Conservation (phyloP, 306 rosid species). For the Acacia crassicarpa region DNA sequence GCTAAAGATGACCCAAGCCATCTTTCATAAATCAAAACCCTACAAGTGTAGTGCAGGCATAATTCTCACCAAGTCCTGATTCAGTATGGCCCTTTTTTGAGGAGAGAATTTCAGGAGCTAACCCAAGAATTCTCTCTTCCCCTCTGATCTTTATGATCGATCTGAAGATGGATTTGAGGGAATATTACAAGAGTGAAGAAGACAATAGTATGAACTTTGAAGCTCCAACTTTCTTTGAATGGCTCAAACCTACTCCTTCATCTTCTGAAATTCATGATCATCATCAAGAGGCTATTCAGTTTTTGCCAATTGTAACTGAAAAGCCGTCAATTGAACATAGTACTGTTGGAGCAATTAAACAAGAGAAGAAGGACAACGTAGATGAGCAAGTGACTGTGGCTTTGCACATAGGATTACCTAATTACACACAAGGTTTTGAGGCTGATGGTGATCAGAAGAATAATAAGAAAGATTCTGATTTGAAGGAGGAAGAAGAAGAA, state of each 20-base stretch:
- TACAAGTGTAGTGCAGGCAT: neutral
- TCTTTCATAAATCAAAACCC: neutral
- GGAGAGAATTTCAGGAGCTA: neutral
- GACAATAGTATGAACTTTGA: neutral
- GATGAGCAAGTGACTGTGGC: constrained; percentile 8
- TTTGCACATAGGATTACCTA: constrained; percentile 11
- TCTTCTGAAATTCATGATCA: neutral
- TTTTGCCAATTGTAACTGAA: neutral
- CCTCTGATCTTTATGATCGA: neutral
- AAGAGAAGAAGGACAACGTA: neutral
- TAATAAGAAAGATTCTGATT: neutral
- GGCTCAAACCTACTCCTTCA: constrained; percentile 4
- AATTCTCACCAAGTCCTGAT: neutral
- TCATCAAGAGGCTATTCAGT: neutral
- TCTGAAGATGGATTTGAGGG: neutral
- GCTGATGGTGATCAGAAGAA: neutral
- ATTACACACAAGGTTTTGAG: neutral
- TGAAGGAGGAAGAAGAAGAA: neutral
- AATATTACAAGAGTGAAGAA: neutral
- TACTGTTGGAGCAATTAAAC: neutral
- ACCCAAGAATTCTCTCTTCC: neutral
- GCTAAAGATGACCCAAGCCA: neutral
- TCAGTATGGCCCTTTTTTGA: neutral
- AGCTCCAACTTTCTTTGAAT: neutral
- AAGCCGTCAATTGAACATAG: neutral